Evolutionary conservation across 768 basidiomycete genomes (phyloP), one percentile per base, ranked within the genome.

Genomic region (Phaeotremella fagi): DNA sequence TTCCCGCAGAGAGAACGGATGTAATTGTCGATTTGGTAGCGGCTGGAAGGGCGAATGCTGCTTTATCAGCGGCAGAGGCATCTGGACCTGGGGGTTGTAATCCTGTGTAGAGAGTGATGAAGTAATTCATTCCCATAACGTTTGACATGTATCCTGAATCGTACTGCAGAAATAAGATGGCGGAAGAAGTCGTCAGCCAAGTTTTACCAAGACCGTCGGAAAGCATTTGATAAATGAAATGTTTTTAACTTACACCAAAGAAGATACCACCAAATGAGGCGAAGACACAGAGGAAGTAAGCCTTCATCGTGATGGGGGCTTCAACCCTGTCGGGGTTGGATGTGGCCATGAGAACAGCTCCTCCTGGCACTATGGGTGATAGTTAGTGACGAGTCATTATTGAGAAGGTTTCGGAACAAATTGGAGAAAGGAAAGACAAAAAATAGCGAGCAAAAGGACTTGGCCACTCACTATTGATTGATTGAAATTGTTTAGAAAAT

Each of bases 91-190:
- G 63, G 33, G 63, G 60, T 18, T 57, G 64, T 31, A 82, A 82
- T 16, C 94, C 94, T 3, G 89, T 88, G 77, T 95, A 94, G 75
- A 95, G 94, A 76, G 94, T 91, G 70, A 98, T 94, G 58, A 97
- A 83, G 78, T 94, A 95, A 46, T 88, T 84, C 71, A 88, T 79
- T 20, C 59, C 64, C 35, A 63, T 50, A 27, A 68, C 61, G 62
- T 67, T 66, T 42, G 50, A 58, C 57, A 73, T 73, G 61, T 69
- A 71, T 42, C 72, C 73, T 36, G 68, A 69, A 52, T 71, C 72
- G 44, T 66, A 75, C 62, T 70, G 59, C 71, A 74, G 63, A 74
- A 70, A 66, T 64, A 63, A 45, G 12, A 11, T 41, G 38, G 24
- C 4, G 24, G 12, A 18, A 11, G 4, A 46, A 11, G 26, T 33